These are phyloP conservation scores for Schizochytrium sp. DNA, from an alignment of 108 stramenopile species.

Conservation along the genomic window DNA sequence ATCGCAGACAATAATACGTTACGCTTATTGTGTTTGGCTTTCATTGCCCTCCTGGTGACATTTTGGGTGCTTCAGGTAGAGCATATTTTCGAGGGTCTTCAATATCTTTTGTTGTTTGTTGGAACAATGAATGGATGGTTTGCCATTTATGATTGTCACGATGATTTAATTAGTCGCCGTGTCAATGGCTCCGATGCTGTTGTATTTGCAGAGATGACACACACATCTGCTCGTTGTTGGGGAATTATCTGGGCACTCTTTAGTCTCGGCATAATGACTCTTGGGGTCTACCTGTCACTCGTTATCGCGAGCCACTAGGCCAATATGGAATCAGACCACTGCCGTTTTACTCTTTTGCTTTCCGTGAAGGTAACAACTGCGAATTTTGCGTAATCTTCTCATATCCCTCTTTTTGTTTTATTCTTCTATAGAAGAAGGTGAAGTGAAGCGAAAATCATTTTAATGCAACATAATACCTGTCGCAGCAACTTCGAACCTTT, in stretches of 20 bases:
- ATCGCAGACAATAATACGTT: slow-evolving; percentile 21
- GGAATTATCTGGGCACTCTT: neutral
- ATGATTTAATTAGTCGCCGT: slow-evolving; percentile 48
- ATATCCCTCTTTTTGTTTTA: too few relatives aligned
- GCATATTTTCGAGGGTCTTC: slow-evolving; percentile 1
- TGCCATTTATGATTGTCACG: slow-evolving; percentile 23
- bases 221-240: slow-evolving; percentile 42
- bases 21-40: slow-evolving; percentile 1
- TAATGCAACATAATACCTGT: too few relatives aligned
- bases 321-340: neutral
- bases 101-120: slow-evolving; percentile 48
- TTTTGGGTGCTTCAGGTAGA: slow-evolving; percentile 20
- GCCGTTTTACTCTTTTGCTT: too few relatives aligned
- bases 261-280: slow-evolving; percentile 12
- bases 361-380: too few relatives aligned
- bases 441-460: too few relatives aligned
- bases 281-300: slow-evolving; percentile 45
- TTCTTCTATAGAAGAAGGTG: too few relatives aligned
- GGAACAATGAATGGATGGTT: slow-evolving; percentile 46
- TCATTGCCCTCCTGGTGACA: neutral
- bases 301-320: slow-evolving; percentile 7
- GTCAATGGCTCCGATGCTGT: slow-evolving; percentile 4
- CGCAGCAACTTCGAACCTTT: too few relatives aligned
- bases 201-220: slow-evolving; percentile 6
- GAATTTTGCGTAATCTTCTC: too few relatives aligned